Base-by-base conservation (phyloP, 139 green algal genomes). In the Tetradesmus obliquus region DNA sequence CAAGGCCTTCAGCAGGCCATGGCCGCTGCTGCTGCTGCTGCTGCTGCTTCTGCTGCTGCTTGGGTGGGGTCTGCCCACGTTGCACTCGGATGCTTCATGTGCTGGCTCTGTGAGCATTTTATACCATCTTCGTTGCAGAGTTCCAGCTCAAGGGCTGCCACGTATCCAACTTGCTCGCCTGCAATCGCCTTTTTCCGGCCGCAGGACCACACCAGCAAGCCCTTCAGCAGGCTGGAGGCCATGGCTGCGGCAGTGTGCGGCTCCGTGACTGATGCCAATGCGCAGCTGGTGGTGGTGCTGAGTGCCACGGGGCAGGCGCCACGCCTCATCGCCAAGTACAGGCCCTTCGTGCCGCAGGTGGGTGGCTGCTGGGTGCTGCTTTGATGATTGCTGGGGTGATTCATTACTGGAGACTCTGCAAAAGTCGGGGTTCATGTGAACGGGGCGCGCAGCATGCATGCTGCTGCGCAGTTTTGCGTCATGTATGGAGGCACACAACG, bases 241-340 rank as follows among this genome's bases (percentile, higher is more conserved):
- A 87, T 94, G 9, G 93, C 86, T 66, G 79, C 84, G 0, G 95
- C 95, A 3, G 93, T 96, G 20, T 91, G 91, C 80, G 94, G 93
- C 13, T 93, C 97, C 6, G 93, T 96, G 55, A 96, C 97, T 20
- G 80, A 88, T 32, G 80, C 88, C 51, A 87, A 92, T 10, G 90
- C 83, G 8, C 55, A 82, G 66, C 92, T 95, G 57, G 92, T 97
- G 86, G 88, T 97, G 69, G 88, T 90, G 20, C 66, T 97, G 32
- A 94, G 91, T 10, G 91, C 60, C 0, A 93, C 83, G 5, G 96
- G 96, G 7, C 80, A 88, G 24, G 91, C 92, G n/a, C 88, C 94
- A 13, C 84, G 91, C 6, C 57, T 95, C 51, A 90, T 97, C 10
- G 92, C 94, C 8, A 97, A 97, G 94, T 97, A 97, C 93, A 89